Evolutionary conservation across 2,329 filamentous ascomycete species (phyloP), one percentile per base, ranked within the genome.

Genomic region (Stenocarpella maydis): DNA sequence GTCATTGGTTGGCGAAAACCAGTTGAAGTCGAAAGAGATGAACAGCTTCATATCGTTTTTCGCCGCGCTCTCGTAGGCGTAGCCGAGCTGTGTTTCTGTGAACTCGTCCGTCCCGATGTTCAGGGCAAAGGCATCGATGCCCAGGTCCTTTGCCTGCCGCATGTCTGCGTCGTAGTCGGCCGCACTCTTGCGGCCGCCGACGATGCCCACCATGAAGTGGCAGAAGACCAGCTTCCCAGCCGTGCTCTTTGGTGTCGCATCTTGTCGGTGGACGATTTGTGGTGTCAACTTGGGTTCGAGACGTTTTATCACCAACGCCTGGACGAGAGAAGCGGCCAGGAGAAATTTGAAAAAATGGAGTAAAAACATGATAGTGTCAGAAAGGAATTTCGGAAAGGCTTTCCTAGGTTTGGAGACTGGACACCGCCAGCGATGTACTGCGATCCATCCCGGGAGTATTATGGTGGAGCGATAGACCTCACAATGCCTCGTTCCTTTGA

Each of bases 11-110:
- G 69, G 24, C 19, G 70, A 64, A 31, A 67, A 71, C 67, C 68
- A 71, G 64, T 71, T 69, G 58, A 71, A 71, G 54, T 88, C 86
- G 72, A 87, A 88, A 1, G 85, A 87, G 71, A 88, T 82, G 69
- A 88, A 86, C n/a, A 87, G 83, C 67, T 86, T 85, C 80, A 87
- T 85, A 60, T 77, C 80, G 37, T 81, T 80, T 10, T 77, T 78
- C 19, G 80, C 79, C 5, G 85, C 84, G 1, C 84, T 84, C 21
- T 82, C 77, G 70, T 86, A 87, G 0, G 85, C 85, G 52, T 79
- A 81, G 2, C 73, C 76, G 7, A 87, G 81, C 75, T 87, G 84
- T 19, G 78, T 72, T 52, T 83, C 81, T 1, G 79, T 82, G 69
- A 80, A 82, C 9, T 72, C 69, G 68, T 87, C 84, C 4, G 72